Base-by-base conservation (phyloP, 805 yeast genomes). In the Wickerhamiella cacticola region DNA sequence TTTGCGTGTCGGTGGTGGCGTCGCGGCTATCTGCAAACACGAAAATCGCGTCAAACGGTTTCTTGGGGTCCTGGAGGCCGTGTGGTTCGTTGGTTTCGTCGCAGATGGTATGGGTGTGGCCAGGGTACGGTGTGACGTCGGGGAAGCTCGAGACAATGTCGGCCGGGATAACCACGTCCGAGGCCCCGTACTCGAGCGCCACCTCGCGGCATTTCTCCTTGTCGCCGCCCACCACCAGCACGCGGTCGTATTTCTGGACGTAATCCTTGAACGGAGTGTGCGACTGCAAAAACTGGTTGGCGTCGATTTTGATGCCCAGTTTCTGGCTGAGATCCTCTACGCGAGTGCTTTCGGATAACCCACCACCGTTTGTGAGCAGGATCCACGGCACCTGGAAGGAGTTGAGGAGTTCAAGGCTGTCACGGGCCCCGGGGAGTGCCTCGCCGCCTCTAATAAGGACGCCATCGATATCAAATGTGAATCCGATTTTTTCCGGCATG, bases 381-480 rank as follows among this genome's bases (percentile, higher is more conserved):
- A 82, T 80, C 60, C 82, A 83, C 6, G 95, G 95, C 57, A 86
- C 80, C 57, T 80, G 75, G 67, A 82, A 79, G 58, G 76, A 71
- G 67, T 86, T 86, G 53, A 86, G 71, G 68, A 82, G 61, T 52
- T 72, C 71, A 55, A 86, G 65, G 5, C 95, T 94, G 53, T 77
- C 74, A 13, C 71, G 73, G 1, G 94, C 94, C 58, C 82, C 80
- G 0, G 92, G 88, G 42, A 86, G 80, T 5, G 89, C 81, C 46
- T 80, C 76, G 1, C 92, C 88, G 13, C 95, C 95, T 51, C 83
- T 73, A 53, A 86, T 78, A 41, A 86, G 76, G 41, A 86, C 96
- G 39, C 96, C 96, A 61, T 86, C 96, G 48, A 86, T 86, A 66
- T 87, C 95, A 63, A 87, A 86, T 35, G 94, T 92, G 68, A 86